Evolutionary conservation across 768 basidiomycete genomes (phyloP), one percentile per base, ranked within the genome.

Genomic region (Pulveroboletus ravenelii): DNA sequence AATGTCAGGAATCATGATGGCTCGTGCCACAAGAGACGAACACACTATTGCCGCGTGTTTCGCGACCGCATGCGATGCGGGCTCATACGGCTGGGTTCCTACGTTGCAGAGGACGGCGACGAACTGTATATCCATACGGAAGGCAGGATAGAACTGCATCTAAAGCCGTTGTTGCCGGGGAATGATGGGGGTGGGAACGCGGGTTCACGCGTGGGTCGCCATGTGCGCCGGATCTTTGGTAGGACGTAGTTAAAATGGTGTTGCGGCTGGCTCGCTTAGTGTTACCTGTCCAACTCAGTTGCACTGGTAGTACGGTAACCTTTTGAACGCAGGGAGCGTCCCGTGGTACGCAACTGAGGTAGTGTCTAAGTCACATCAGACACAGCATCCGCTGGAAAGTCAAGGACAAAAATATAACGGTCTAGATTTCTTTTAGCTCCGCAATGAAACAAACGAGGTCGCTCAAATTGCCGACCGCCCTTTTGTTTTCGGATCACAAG

Each of bases 141-240:
- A n/a, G 68, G 67, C 3, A 62, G 45, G 20, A 53, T 62, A 6
- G 45, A 55, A 27, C 36, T 69, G 9, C 53, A 52, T 17, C 41
- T 69, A 23, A 60, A 55, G 52, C 29, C 51, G 17, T 29, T 42
- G 36, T 47, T 45, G 8, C 35, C 35, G 46, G 32, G 42, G 27
- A 50, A 46, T 32, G 47, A 54, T 39, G 51, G 55, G 4, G 39
- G 13, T 27, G 52, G 35, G 41, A 56, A 56, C 20, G 27, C 54
- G 20, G 47, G 62, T 29, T 59, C 57, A 7, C 63, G 60, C 35
- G 56, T 69, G 51, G 56, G 61, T 51, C 54, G 53, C 54, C 65
- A 58, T 51, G 64, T 68, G 57, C 56, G 64, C 32, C 62, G 57
- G 58, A 64, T 68, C 45, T 61, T 68, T 15, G 45, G 59, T 10